Percentiles rank a stretch among this genome's conserved stretches.
Conservation (phyloP, 148 eudicot genomes). For the Dianthus caryophyllus region DNA sequence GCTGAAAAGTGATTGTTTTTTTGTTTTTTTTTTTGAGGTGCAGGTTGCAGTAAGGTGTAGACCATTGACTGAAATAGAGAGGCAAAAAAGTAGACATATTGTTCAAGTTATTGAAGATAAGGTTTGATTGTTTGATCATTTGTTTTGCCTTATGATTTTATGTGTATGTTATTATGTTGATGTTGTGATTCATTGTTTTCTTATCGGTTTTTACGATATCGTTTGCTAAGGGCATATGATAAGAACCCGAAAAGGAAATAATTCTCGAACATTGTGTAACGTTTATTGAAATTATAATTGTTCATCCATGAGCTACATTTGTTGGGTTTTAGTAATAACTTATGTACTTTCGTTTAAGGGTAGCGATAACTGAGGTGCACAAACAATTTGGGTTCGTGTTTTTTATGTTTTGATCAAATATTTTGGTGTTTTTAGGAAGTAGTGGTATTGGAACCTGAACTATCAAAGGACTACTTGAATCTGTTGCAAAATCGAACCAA, state of each 20-base stretch:
- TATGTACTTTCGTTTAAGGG: too few species aligned
- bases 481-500: slow-evolving; percentile 67
- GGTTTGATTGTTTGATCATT: slow-evolving; percentile 29
- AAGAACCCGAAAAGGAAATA: too few species aligned
- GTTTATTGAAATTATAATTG: too few species aligned
- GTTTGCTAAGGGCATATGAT: too few species aligned
- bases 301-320: too few species aligned
- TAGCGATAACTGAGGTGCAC: too few species aligned
- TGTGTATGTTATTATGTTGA: too few species aligned
- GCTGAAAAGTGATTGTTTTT: neutral
- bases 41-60: slow-evolving; percentile 87
- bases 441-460: slow-evolving; percentile 68
- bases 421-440: slow-evolving; percentile 47
- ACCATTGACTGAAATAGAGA: slow-evolving; percentile 39
- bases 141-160: too few species aligned
- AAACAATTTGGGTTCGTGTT: neutral
- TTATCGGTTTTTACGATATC: too few species aligned
- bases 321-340: too few species aligned
- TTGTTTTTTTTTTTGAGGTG: slow-evolving; percentile 13
- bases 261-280: too few species aligned
- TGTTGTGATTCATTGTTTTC: too few species aligned
- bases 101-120: slow-evolving; percentile 58
- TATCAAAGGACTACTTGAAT: slow-evolving; percentile 69
- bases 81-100: slow-evolving; percentile 52
- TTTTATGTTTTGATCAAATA: slow-evolving; percentile 2